Evolutionary conservation across 305 asterid species (phyloP), one percentile per base, ranked within the genome.

Genomic region (Stenogyne calaminthoides): DNA sequence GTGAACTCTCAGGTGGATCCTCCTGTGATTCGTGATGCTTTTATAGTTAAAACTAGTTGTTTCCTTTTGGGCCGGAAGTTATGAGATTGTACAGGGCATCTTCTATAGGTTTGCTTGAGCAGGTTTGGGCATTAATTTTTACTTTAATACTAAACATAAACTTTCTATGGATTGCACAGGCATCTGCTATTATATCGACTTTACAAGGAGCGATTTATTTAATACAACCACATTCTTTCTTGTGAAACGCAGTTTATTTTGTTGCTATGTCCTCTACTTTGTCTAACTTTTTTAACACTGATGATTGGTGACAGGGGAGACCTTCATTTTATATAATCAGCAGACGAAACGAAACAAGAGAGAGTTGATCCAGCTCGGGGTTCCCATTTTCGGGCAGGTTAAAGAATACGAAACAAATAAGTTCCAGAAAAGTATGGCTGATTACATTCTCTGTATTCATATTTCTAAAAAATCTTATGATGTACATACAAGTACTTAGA

Each of bases 1-100:
- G 98, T 57, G 92, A 88, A 80, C 98, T 95, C 90, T 89, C 97
- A 92, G 99, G 99, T 90, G 95, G 92, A 78, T 82, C 89, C 88
- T 82, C 89, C 88, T 77, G 90, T 89, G 97, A 90, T 86, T 78
- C 88, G 87, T 88, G 92, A 86, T 86, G 92, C 91, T 89, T 89
- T 85, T 87, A 85, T 86, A 83, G 84, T 86, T 88, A 87, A 32
- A 75, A 82, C 82, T 80, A 83, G 84, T 89, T 86, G 90, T 88
- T 89, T 85, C 89, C 84, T 85, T 87, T 91, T 88, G 80, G 87
- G 83, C 80, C 87, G 76, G 91, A 84, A 81, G 91, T 90, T 83
- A 78, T 91, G 93, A 84, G 92, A 88, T 80, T 82, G 89, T 84
- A 85, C 71, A 84, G 90, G 90, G 71, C 89, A 80, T 64, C 87